Base-by-base conservation (phyloP, 257 asterid genomes). In the Rubia yunnanensis region DNA sequence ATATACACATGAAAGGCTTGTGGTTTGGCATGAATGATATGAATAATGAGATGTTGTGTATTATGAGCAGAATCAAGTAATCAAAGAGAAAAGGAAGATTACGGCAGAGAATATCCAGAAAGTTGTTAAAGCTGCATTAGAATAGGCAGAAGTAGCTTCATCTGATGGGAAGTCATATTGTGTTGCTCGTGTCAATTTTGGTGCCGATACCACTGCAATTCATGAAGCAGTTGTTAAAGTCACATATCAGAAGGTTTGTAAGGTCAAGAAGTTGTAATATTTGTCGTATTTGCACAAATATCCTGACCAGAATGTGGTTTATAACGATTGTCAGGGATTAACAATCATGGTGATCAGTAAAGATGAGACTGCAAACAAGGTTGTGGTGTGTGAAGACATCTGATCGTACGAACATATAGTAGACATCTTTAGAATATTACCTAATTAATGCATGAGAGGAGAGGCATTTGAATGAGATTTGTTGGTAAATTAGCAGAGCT, bases 221-320 rank as follows among this genome's bases (percentile, higher is more conserved):
- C 94, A 98, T n/a, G 99, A 94, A 81, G 98, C 99, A 65, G 98
- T 88, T 72, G 86, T 94, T 69, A 85, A 88, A 86, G 92, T 94
- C 80, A 85, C 85, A 86, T 95, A 88, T 73, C 79, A 89, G 76
- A 88, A 90, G 96, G 96, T 89, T 61, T 54, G 62, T 64, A 65
- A 46, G 61, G 53, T 49, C 60, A 24, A n/a, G 38, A 9, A 15
- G 10, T 66, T 5, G 22, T 46, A 56, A 11, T 28, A 63, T 60
- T 48, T 18, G 5, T 38, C 15, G 15, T 48, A 10, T 11, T 1
- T 15, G 14, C 35, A 10, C 52, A 44, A 46, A 4, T 20, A 9
- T 0, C 46, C 61, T 30, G 35, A 46, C 62, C 7, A 17, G 61
- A 60, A 60, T 56, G n/a, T 49, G 64, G 62, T 60, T 2, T 54